phyloP scores from a whole-genome alignment of 2,329 filamentous ascomycete genomes.

The Aspergillus hiratsukae region DNA sequence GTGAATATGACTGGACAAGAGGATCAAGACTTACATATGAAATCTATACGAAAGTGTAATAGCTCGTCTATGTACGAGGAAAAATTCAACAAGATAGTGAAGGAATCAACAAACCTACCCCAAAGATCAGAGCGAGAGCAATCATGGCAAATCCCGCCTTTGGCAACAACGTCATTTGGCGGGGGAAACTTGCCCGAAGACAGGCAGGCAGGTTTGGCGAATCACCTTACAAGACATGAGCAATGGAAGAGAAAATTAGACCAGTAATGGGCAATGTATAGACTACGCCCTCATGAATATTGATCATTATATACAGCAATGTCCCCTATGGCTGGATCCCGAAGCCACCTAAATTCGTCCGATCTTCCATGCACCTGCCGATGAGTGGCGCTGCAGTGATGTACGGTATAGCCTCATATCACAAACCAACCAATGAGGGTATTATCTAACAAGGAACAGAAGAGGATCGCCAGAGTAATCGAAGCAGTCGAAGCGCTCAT shows the following conservation, averaged over 20 bases:
- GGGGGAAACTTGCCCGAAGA: not conserved
- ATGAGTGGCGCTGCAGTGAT: not conserved
- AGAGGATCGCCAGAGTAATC: not conserved
- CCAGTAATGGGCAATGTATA: not conserved
- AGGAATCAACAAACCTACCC: not conserved
- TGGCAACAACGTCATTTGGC: not conserved
- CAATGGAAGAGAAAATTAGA: not conserved
- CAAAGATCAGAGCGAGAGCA: not conserved
- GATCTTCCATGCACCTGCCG: not conserved
- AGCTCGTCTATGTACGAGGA: not conserved
- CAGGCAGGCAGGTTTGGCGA: not conserved
- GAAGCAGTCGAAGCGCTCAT: conserved; percentile 8
- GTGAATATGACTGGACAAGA: not conserved
- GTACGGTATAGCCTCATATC: not conserved
- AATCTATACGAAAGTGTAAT: not conserved
- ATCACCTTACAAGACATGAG: not conserved
- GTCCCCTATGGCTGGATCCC: not conserved
- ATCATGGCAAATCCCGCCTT: not conserved
- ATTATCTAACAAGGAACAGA: conserved; percentile 15
- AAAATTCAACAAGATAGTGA: not conserved
- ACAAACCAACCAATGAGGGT: not conserved
- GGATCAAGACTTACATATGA: not conserved
- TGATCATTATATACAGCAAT: not conserved
- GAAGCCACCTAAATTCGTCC: not conserved
- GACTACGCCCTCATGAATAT: not conserved